phyloP scores from a whole-genome alignment of 1,284 basidiomycete genomes.

The Rhodotorula sp. region DNA sequence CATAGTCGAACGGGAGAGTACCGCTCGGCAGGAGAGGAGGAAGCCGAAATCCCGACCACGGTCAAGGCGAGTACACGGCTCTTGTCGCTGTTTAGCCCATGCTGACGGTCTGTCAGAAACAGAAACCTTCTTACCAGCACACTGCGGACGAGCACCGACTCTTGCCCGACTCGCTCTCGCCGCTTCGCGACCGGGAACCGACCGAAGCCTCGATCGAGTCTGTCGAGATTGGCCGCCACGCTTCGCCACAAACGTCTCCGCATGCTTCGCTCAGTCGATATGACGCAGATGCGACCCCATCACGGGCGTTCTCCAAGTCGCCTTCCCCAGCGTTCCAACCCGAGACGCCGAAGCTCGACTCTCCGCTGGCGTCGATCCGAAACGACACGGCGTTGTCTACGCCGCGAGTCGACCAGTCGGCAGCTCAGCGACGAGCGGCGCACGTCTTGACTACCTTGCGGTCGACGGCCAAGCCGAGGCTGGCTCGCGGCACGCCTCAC shows the following conservation, averaged over 20 bases:
- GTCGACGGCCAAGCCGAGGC: slow-evolving; percentile 39
- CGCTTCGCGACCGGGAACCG: slow-evolving; percentile 18
- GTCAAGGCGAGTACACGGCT: background rate
- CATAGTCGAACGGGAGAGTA: background rate
- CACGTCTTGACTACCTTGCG: slow-evolving; percentile 42
- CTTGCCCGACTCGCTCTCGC: slow-evolving; percentile 15
- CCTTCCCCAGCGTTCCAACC: slow-evolving; percentile 11
- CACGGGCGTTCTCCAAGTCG: slow-evolving; percentile 7
- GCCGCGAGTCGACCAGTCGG: slow-evolving; percentile 19
- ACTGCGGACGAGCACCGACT: background rate
- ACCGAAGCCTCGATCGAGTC: slow-evolving; percentile 4
- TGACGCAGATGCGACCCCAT: slow-evolving; percentile 10
- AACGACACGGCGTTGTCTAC: slow-evolving; percentile 4
- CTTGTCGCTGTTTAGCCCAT: too few species aligned
- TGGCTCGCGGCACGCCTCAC: slow-evolving; percentile 30
- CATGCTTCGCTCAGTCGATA: slow-evolving; percentile 4
- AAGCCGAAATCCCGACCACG: background rate
- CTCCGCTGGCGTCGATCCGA: slow-evolving; percentile 10
- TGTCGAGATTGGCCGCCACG: slow-evolving; percentile 24
- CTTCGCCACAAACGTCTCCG: slow-evolving; percentile 18
- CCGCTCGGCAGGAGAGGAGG: background rate
- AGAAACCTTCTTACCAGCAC: background rate
- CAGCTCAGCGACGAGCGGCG: slow-evolving; percentile 37
- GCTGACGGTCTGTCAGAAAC: background rate
- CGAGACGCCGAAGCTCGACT: slow-evolving; percentile 12